A percentile compares a stretch with the other conserved stretches of the same genome.
Evolutionary conservation across 129 eudicot genomes (phyloP).

Genomic region (Chrysanthemum makinoi): DNA sequence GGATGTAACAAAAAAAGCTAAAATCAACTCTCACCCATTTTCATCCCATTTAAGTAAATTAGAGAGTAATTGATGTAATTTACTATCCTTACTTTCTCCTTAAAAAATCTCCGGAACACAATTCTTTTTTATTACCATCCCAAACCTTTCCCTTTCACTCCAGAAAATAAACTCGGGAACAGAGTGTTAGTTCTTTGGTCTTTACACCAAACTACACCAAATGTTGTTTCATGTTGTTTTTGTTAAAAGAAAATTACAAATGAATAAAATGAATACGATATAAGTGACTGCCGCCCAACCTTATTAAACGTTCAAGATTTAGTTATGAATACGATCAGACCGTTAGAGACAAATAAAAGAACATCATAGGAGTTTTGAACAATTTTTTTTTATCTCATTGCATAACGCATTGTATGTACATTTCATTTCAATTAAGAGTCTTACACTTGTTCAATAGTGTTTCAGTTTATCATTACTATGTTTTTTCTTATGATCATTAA

Average conservation of each 20-base stretch:
- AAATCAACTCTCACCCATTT: too few species aligned
- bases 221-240: constrained; percentile 26
- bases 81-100: too few species aligned
- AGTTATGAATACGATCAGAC: constrained; percentile 17
- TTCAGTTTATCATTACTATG: constrained; percentile 14
- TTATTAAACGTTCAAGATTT: constrained; percentile 22
- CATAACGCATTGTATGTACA: constrained; percentile 1
- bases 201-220: constrained; percentile 30
- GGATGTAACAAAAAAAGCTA: too few species aligned
- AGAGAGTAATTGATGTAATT: too few species aligned
- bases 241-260: constrained; percentile 11
- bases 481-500: constrained; percentile 7
- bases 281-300: constrained; percentile 19
- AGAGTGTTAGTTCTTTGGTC: constrained; percentile 17
- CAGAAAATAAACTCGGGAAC: too few species aligned
- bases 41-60: too few species aligned
- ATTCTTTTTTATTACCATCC: too few species aligned
- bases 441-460: constrained; percentile 7
- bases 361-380: constrained; percentile 25
- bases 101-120: too few species aligned
- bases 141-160: too few species aligned
- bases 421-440: constrained; percentile 12
- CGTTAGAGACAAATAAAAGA: constrained; percentile 18
- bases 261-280: constrained; percentile 13
- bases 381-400: constrained; percentile 8